These are phyloP conservation scores for Diatrype stigma DNA, from an alignment of 2,329 filamentous ascomycete genomes.

Conservation along the genomic window DNA sequence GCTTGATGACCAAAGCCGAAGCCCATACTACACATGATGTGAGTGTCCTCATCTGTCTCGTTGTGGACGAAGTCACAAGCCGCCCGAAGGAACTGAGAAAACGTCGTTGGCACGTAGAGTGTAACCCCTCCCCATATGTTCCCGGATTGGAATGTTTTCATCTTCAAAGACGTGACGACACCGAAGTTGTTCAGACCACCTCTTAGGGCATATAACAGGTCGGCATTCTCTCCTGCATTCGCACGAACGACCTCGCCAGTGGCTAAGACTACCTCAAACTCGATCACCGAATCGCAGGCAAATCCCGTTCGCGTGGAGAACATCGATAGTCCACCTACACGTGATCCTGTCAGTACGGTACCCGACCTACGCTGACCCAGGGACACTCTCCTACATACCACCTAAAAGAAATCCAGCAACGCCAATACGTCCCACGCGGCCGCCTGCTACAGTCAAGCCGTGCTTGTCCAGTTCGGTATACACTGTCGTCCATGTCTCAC, in stretches of 20 bases:
- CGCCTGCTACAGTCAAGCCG: slow-evolving; percentile 9
- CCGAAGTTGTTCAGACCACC: slow-evolving; percentile 17
- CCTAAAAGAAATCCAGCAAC: slow-evolving; percentile 10
- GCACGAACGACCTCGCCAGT: slow-evolving; percentile 10
- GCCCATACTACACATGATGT: slow-evolving; percentile 11
- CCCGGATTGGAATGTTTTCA: slow-evolving; percentile 8
- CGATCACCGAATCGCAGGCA: slow-evolving; percentile 14
- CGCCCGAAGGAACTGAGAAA: slow-evolving; percentile 8
- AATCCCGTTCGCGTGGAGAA: slow-evolving; percentile 12
- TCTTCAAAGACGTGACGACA: slow-evolving; percentile 11
- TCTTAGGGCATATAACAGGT: slow-evolving; percentile 16
- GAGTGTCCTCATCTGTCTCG: slow-evolving; percentile 12
- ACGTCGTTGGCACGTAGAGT: slow-evolving; percentile 12
- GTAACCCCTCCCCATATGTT: slow-evolving; percentile 13
- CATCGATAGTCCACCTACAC: slow-evolving; percentile 7
- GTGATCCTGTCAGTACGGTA: not conserved
- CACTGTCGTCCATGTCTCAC: slow-evolving; percentile 11
- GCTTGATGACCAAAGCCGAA: slow-evolving; percentile 14
- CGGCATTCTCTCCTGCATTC: slow-evolving; percentile 9
- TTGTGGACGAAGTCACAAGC: slow-evolving; percentile 13
- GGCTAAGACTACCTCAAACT: slow-evolving; percentile 13
- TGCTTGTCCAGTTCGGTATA: slow-evolving; percentile 12
- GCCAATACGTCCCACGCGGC: slow-evolving; percentile 9
- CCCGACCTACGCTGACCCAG: not conserved
- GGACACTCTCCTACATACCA: not conserved